Base-by-base conservation (phyloP, 495 filamentous ascomycete species). In the Massariosphaeria phaeospora region DNA sequence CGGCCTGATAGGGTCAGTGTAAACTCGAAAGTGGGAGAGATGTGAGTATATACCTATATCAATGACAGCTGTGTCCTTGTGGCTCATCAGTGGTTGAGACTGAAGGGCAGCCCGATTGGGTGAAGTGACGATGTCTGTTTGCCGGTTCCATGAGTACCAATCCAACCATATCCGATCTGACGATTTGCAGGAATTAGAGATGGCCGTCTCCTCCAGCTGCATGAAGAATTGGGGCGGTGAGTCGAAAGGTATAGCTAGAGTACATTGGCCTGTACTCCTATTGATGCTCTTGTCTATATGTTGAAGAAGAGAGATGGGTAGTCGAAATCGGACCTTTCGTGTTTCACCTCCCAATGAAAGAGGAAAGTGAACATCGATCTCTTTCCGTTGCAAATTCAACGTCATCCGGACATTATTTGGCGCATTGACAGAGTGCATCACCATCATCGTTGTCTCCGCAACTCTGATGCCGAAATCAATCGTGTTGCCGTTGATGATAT, bases 141-240 rank as follows among this genome's bases (percentile, higher is more conserved):
- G 84, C 12, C 93, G 76, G 34, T 75, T 79, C 90, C 90, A 97
- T 8, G 77, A 69, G 57, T 90, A 81, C 20, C 70, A 70, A 12
- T 85, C 81, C 26, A 65, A 74, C 90, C 90, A 96, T 30, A 25
- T 68, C 12, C 31, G 36, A 1, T 47, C 29, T 5, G 29, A 30
- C 13, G 64, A 67, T 17, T 75, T 73, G 17, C 73, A 68, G 12
- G 70, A 74, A 46, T 72, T 24, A 42, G 55, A 2, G 36, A 55
- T 27, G 8, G 48, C 42, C 20, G 57, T 13, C 69, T 81, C 63
- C 1, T 68, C 60, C 5, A 76, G 66, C 54, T 81, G 80, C 52
- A 77, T 73, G 60, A 76, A 89, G 59, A 82, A 83, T 2, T 77
- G 56, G 0, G 90, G 85, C 3, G 93, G 82, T 26, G 75, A 77